phyloP scores from a whole-genome alignment of 2,329 filamentous ascomycete species.

The Epichloe scottii region DNA sequence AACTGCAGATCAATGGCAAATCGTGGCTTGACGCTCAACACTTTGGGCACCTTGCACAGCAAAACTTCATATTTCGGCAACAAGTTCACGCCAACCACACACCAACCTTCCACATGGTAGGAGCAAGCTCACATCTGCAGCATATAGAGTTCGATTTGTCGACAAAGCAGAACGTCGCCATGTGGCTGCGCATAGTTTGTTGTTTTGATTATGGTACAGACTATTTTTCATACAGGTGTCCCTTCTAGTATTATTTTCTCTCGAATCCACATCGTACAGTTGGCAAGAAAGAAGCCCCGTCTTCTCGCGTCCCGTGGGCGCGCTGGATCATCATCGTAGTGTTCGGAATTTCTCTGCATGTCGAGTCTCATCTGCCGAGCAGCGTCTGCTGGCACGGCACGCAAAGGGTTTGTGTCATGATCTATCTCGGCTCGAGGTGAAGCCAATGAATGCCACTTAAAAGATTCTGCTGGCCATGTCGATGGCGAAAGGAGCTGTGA shows the following conservation, averaged over 20 bases:
- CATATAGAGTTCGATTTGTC: background rate
- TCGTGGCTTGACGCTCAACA: too few relatives aligned
- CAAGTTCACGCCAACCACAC: too few relatives aligned
- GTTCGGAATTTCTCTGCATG: background rate
- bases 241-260: background rate
- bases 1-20: too few relatives aligned
- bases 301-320: background rate
- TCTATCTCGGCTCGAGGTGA: background rate
- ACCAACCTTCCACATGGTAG: background rate
- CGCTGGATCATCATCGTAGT: background rate
- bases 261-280: slow-evolving; percentile 7
- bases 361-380: background rate
- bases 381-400: background rate
- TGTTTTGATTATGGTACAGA: background rate
- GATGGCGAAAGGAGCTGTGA: slow-evolving; percentile 44
- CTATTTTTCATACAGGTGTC: background rate
- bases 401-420: background rate
- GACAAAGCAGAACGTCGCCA: background rate
- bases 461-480: slow-evolving; percentile 36
- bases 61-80: too few relatives aligned
- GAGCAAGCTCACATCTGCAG: background rate
- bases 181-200: background rate
- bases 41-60: too few relatives aligned
- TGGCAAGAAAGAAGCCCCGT: background rate
- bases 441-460: slow-evolving; percentile 12